A percentile compares a stretch with the other conserved stretches of the same genome.
Conservation (phyloP, 257 asterid genomes). For the Gynochthodes officinalis region DNA sequence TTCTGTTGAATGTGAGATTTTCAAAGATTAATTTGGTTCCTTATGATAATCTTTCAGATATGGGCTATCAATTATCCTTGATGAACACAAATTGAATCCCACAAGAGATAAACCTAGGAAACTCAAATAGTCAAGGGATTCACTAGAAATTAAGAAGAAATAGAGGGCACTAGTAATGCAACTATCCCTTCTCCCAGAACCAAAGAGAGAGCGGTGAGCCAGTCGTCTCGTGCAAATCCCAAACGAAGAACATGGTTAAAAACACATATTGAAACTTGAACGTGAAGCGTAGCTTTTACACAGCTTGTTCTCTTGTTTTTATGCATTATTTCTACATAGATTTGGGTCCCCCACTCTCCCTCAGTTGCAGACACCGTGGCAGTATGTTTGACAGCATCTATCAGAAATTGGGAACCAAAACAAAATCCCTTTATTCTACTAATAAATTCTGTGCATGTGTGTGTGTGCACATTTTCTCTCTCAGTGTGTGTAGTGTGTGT, state of each 20-base stretch:
- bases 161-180: not conserved
- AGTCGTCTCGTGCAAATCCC: conserved; percentile 28
- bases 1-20: too few relatives aligned
- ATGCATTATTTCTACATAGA: conserved; percentile 47
- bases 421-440: not conserved
- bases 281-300: conserved; percentile 65
- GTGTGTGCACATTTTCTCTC: not conserved
- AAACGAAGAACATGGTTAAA: not conserved
- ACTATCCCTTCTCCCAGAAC: not conserved
- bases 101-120: too few relatives aligned
- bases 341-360: conserved; percentile 42
- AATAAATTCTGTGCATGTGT: not conserved
- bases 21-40: too few relatives aligned
- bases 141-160: not conserved
- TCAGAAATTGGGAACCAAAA: conserved; percentile 23
- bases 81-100: too few relatives aligned
- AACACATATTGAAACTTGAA: conserved; percentile 24
- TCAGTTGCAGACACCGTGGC: conserved; percentile 40
- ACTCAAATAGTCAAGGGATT: not conserved
- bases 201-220: conserved; percentile 15
- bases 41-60: too few relatives aligned
- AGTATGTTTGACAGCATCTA: conserved; percentile 35
- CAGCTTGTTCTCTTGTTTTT: conserved; percentile 60
- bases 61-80: too few relatives aligned
- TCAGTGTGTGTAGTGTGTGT: not conserved